Evolutionary conservation across 2,329 filamentous ascomycete genomes (phyloP).

Genomic region (Pochonia chlamydosporia): DNA sequence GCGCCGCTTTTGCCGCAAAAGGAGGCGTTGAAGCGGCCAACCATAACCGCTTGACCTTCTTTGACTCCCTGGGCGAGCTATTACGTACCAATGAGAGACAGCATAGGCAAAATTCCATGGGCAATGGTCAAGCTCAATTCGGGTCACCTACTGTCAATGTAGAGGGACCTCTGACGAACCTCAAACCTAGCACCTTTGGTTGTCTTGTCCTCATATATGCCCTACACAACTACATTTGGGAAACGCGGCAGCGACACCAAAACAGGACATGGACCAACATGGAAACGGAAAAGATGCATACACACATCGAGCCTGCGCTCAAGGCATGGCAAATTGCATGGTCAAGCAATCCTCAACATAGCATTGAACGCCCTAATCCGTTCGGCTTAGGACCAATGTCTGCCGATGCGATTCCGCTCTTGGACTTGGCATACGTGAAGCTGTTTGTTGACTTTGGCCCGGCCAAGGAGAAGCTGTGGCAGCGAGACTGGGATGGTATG

Average conservation of each 20-base stretch:
- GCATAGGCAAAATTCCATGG: slow-evolving; percentile 44
- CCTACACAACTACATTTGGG: slow-evolving; percentile 97
- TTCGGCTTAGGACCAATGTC: slow-evolving; percentile 77
- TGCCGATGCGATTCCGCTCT: slow-evolving; percentile 81
- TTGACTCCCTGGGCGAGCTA: slow-evolving; percentile 72
- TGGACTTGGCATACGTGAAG: slow-evolving; percentile 88
- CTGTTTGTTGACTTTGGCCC: slow-evolving; percentile 90
- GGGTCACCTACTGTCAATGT: neutral
- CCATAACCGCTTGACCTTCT: slow-evolving; percentile 71
- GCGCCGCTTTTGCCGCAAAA: slow-evolving; percentile 72
- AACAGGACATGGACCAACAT: slow-evolving; percentile 85
- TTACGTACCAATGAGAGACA: slow-evolving; percentile 68
- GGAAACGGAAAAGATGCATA: slow-evolving; percentile 93
- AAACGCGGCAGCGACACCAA: slow-evolving; percentile 84
- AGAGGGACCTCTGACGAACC: slow-evolving; percentile 52
- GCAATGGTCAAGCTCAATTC: slow-evolving; percentile 2
- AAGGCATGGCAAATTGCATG: slow-evolving; percentile 93
- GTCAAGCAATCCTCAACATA: slow-evolving; percentile 80
- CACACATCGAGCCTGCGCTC: slow-evolving; percentile 87
- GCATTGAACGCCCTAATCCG: slow-evolving; percentile 76
- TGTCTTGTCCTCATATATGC: slow-evolving; percentile 90
- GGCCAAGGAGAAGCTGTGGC: slow-evolving; percentile 91
- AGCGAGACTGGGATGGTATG: slow-evolving; percentile 88
- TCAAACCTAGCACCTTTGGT: slow-evolving; percentile 84
- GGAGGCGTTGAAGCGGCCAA: slow-evolving; percentile 67